Conservation (phyloP, 1,139 yeast genomes). For the Taphrina pruni region DNA sequence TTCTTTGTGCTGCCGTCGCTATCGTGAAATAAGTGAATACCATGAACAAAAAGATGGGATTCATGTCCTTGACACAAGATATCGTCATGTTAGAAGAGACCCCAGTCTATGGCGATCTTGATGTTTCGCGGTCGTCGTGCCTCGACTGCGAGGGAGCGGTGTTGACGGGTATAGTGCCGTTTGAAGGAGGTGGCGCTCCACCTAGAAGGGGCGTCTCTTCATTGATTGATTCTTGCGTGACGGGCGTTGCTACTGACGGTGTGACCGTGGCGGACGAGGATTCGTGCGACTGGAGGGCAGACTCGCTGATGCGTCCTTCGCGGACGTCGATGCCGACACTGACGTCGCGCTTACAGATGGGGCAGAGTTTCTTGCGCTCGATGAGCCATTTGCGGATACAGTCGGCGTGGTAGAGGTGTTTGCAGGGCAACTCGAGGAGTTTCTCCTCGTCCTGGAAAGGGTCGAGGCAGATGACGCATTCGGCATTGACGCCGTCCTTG, state of each 20-base stretch:
- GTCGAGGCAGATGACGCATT: constrained; percentile 56
- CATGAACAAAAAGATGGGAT: too few species aligned
- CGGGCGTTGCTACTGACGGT: too few species aligned
- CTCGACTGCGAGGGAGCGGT: too few species aligned
- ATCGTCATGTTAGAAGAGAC: not conserved
- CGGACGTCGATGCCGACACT: constrained; percentile 40
- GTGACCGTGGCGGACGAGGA: too few species aligned
- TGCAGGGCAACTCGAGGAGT: constrained; percentile 56
- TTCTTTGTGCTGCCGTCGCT: constrained; percentile 3
- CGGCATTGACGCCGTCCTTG: constrained; percentile 46
- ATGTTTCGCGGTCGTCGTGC: too few species aligned
- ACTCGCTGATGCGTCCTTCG: constrained; percentile 28
- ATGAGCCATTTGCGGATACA: constrained; percentile 56
- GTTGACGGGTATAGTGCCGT: not conserved
- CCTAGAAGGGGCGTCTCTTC: constrained; percentile 21
- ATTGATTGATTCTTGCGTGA: not conserved
- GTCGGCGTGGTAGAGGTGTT: constrained; percentile 55
- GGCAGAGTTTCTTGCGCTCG: constrained; percentile 52
- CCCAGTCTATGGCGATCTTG: too few species aligned
- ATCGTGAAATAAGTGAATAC: not conserved
- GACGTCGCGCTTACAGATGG: constrained; percentile 53
- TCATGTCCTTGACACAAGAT: not conserved
- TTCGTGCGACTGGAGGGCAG: constrained; percentile 1
- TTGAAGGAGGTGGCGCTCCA: not conserved
- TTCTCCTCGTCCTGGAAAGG: constrained; percentile 52